These are phyloP conservation scores for Capronia americana DNA, from an alignment of 2,329 filamentous ascomycete species.

Conservation along the genomic window DNA sequence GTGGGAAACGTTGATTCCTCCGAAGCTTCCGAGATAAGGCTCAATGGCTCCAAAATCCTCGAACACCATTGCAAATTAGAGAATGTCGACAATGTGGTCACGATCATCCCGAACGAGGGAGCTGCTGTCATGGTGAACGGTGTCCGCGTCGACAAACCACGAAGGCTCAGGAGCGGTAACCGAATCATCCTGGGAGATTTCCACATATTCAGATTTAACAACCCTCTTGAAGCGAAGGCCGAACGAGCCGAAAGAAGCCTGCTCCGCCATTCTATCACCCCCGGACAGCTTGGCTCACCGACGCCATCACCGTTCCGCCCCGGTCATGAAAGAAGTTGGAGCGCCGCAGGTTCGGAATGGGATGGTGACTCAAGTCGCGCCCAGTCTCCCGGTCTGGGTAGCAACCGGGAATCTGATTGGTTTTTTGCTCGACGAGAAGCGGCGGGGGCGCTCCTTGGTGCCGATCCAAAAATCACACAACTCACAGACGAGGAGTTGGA, in stretches of 20 bases:
- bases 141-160: conserved; percentile 83
- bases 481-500: conserved; percentile 95
- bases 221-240: conserved; percentile 92
- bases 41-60: conserved; percentile 92
- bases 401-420: conserved; percentile 84
- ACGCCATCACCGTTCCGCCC: conserved; percentile 62
- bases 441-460: conserved; percentile 85
- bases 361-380: conserved; percentile 74
- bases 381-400: conserved; percentile 76
- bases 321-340: conserved; percentile 79
- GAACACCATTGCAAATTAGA: conserved; percentile 94
- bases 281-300: conserved; percentile 69
- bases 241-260: conserved; percentile 84
- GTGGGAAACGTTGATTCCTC: conserved; percentile 93
- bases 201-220: conserved; percentile 98
- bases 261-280: conserved; percentile 78
- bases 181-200: conserved; percentile 97
- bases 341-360: conserved; percentile 77
- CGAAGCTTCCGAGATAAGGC: conserved; percentile 81
- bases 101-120: conserved; percentile 84
- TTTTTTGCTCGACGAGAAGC: conserved; percentile 91
- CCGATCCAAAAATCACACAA: conserved; percentile 88
- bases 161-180: conserved; percentile 86
- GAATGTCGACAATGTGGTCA: conserved; percentile 91
- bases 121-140: conserved; percentile 99